phyloP scores from a whole-genome alignment of 495 filamentous ascomycete genomes.

The Podospora comata region DNA sequence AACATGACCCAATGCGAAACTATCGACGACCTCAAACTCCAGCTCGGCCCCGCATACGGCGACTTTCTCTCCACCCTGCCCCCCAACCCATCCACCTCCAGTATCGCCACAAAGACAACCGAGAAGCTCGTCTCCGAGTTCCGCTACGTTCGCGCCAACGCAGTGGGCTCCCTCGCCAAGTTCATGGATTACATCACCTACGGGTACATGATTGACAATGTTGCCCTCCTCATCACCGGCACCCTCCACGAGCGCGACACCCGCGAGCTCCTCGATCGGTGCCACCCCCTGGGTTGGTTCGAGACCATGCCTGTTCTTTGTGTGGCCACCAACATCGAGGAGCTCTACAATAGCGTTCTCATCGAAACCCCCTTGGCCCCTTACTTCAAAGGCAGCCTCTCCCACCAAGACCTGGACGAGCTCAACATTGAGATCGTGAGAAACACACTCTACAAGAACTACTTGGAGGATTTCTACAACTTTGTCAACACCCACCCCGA shows the following conservation, averaged over 20 bases:
- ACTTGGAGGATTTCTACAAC: constrained; percentile 93
- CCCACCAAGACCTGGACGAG: constrained; percentile 95
- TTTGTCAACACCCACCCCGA: constrained; percentile 86
- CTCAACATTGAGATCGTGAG: constrained; percentile 99
- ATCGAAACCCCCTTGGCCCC: constrained; percentile 93
- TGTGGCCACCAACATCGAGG: constrained; percentile 96
- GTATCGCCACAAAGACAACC: constrained; percentile 89
- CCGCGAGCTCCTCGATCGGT: constrained; percentile 88
- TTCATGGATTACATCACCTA: constrained; percentile 98
- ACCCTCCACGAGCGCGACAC: constrained; percentile 98
- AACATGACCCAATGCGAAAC: constrained; percentile 98
- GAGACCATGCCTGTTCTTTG: constrained; percentile 98
- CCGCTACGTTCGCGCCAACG: constrained; percentile 88
- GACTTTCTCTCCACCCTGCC: constrained; percentile 94
- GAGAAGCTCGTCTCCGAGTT: constrained; percentile 98
- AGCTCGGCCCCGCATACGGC: constrained; percentile 93
- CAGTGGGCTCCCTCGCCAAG: constrained; percentile 81
- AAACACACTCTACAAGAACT: constrained; percentile 99
- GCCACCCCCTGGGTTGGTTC: constrained; percentile 97
- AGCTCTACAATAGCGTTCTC: constrained; percentile 95
- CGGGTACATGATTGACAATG: constrained; percentile 99
- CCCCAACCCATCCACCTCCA: constrained; percentile 93
- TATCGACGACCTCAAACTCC: constrained; percentile 98
- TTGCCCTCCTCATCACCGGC: constrained; percentile 95
- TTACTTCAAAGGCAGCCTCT: constrained; percentile 94